Conservation (phyloP, 2,329 filamentous ascomycete genomes). For the Ophiosphaerella narmari region DNA sequence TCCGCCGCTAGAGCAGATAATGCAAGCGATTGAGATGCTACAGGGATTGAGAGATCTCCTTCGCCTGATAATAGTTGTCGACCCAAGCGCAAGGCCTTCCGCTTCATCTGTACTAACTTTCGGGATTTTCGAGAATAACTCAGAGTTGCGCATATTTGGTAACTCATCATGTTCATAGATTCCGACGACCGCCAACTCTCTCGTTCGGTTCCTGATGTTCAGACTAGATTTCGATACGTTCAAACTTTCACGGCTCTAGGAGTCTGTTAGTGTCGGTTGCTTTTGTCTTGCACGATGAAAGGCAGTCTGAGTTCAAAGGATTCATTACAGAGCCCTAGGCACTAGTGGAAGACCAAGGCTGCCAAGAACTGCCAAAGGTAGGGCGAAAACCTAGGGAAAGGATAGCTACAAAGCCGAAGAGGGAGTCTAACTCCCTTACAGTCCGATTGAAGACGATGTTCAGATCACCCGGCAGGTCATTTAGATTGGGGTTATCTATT, state of each 20-base stretch:
- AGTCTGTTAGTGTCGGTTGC: not conserved
- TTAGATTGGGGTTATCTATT: no score
- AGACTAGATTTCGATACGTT: slow-evolving; percentile 3
- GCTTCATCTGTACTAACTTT: slow-evolving; percentile 17
- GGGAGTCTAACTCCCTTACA: no score
- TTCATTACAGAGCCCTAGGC: no score
- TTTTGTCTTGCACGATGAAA: not conserved
- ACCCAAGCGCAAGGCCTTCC: slow-evolving; percentile 17
- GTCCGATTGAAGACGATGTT: no score
- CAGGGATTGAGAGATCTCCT: slow-evolving; percentile 14
- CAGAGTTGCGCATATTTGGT: slow-evolving; percentile 1
- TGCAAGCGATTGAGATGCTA: slow-evolving; percentile 11
- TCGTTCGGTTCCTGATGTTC: slow-evolving; percentile 1
- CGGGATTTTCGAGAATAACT: not conserved
- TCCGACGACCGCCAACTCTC: slow-evolving; percentile 1
- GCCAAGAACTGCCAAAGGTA: no score
- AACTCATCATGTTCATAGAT: slow-evolving; percentile 1
- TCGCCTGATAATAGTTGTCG: slow-evolving; percentile 12
- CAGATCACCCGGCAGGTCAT: no score
- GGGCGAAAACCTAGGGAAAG: no score
- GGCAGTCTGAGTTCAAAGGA: no score
- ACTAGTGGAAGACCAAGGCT: no score
- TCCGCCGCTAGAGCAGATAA: slow-evolving; percentile 5
- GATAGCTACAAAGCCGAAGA: no score
- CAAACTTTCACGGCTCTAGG: not conserved